Evolutionary conservation across 2,329 filamentous ascomycete species (phyloP), one percentile per base, ranked within the genome.

Genomic region (Stemphylium vesicarium): DNA sequence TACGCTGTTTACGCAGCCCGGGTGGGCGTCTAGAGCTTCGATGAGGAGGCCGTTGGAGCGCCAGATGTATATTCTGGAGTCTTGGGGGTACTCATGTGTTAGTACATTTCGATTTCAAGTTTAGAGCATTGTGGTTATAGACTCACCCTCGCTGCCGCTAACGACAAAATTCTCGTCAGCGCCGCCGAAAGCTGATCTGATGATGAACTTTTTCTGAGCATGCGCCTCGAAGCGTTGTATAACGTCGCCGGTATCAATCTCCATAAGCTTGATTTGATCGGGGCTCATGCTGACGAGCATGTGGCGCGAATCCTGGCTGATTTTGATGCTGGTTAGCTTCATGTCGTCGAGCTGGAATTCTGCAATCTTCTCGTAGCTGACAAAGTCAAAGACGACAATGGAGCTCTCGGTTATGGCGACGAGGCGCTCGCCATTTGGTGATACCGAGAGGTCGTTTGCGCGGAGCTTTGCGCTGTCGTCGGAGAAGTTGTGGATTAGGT

Each of bases 121-220:
- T 11, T 10, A 13, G 6, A 13, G 9, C 7, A 22, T n/a, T 8
- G 20, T 22, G 3, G 3, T 8, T 9, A 16, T n/a, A n/a, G n/a
- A 62, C 80, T 68, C 79, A 92, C 91, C 90, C 83, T 97, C 92
- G 68, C 92, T 96, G 10, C 95, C 95, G 68, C 91, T 94, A 24
- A 96, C 82, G 9, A 98, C 89, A 74, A 97, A 97, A 72, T 89
- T 93, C 77, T 97, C 92, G 54, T 91, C 88, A 1, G 94, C 93
- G 29, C 95, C 95, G 15, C 95, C 95, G 76, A 97, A 95, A 0
- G 83, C 80, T 66, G 88, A 90, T 45, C 94, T 84, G 55, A 99
- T 96, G 50, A 97, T 84, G 70, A 81, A 96, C 2, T 88, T 80
- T 49, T 86, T 88, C 59, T 92, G 91, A 38, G 82, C 84, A 58